Percentiles rank a stretch among this genome's conserved stretches.
Evolutionary conservation across 306 rosid genomes (phyloP).

Genomic region (Hippophae gyantsensis): DNA sequence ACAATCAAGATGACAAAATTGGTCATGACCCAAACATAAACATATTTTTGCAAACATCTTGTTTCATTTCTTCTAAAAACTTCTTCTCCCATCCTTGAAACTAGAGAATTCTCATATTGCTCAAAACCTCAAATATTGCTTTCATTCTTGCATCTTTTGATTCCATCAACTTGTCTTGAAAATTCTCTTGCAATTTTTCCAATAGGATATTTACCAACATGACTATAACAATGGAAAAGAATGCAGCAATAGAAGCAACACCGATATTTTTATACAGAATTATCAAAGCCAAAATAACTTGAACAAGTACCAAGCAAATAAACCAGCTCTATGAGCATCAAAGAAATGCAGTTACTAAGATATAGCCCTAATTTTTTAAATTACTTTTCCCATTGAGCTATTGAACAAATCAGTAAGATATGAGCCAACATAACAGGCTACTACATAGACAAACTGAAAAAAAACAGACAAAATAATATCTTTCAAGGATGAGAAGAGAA

Average conservation of each 20-base stretch:
- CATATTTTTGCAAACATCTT: slow-evolving; percentile 35
- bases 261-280: slow-evolving; percentile 65
- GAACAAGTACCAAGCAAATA: slow-evolving; percentile 51
- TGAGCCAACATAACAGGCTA: slow-evolving; percentile 73
- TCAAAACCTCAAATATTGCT: slow-evolving; percentile 46
- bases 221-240: slow-evolving; percentile 32
- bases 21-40: slow-evolving; percentile 24
- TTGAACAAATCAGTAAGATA: slow-evolving; percentile 65
- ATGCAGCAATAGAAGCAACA: slow-evolving; percentile 44
- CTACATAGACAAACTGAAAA: slow-evolving; percentile 20
- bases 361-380: slow-evolving; percentile 48
- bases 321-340: slow-evolving; percentile 68
- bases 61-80: slow-evolving; percentile 38
- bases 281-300: slow-evolving; percentile 52
- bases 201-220: slow-evolving; percentile 45
- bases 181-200: slow-evolving; percentile 32
- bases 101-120: slow-evolving; percentile 55
- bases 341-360: slow-evolving; percentile 48
- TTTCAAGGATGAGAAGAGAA: slow-evolving; percentile 46
- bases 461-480: slow-evolving; percentile 38
- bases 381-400: slow-evolving; percentile 47
- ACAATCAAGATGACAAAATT: slow-evolving; percentile 37
- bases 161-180: slow-evolving; percentile 43
- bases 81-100: slow-evolving; percentile 69
- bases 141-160: slow-evolving; percentile 52